phyloP scores from a whole-genome alignment of 192 early-diverging fungal species.

The Chytriomyces confervae region DNA sequence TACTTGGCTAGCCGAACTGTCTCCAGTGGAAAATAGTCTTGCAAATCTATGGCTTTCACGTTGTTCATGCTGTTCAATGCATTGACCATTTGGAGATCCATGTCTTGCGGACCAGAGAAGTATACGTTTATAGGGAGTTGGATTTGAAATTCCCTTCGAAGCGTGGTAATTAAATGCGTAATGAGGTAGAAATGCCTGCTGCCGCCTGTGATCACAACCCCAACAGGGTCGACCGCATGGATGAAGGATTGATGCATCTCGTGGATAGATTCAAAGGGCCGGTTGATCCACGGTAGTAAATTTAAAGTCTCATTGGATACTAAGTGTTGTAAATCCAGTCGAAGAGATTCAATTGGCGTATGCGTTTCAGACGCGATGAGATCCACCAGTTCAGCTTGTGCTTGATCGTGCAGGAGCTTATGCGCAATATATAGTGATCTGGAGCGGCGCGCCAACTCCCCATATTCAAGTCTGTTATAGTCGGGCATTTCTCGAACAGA shows the following conservation, averaged over 20 bases:
- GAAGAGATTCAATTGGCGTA: too few relatives aligned
- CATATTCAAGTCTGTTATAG: too few relatives aligned
- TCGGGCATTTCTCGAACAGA: too few relatives aligned
- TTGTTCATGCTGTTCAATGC: slow-evolving; percentile 7
- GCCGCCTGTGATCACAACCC: slow-evolving; percentile 12
- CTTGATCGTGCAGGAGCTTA: too few relatives aligned
- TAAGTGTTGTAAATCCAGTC: neutral
- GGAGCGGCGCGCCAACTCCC: too few relatives aligned
- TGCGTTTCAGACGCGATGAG: too few relatives aligned
- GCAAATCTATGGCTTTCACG: slow-evolving; percentile 9
- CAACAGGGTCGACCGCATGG: neutral
- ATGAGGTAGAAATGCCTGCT: slow-evolving; percentile 9
- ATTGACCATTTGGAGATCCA: neutral
- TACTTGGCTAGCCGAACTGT: neutral
- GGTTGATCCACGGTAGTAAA: slow-evolving; percentile 4
- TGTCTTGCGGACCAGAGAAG: neutral
- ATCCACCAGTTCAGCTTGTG: too few relatives aligned
- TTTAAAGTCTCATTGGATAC: neutral
- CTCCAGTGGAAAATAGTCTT: slow-evolving; percentile 9
- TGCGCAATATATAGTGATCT: too few relatives aligned
- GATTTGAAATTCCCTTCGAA: slow-evolving; percentile 6
- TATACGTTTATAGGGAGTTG: slow-evolving; percentile 12
- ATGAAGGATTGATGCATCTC: neutral
- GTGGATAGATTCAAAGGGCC: neutral
- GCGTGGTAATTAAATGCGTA: neutral